Base-by-base conservation (phyloP, 2,329 filamentous ascomycete species). In the Aureobasidium mangrovei region DNA sequence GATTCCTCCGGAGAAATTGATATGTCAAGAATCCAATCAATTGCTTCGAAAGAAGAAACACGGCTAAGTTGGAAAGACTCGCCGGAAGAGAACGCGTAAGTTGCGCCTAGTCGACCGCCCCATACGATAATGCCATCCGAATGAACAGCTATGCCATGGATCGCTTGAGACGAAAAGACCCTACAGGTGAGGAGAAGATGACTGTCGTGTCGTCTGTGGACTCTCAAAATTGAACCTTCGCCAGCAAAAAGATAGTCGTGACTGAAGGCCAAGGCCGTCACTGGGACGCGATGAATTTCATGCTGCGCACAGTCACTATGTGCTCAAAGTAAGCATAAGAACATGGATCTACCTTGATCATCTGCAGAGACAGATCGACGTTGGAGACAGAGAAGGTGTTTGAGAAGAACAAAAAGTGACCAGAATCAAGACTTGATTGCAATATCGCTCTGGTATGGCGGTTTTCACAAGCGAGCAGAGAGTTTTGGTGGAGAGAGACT, bases 1-100 rank as follows among this genome's bases (percentile, higher is more conserved):
- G 32, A 26, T 9, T 26, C 10, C 3, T 26, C 4, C 18, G 38
- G 6, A 48, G 49, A 54, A 84, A 69, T 33, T 8, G 74, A 71
- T 35, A 78, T 84, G 65, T 88, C 81, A 61, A 91, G 79, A 59
- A 94, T 82, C 88, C 89, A 93, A 68, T 95, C 89, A 4, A 39
- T 12, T 42, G 57, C 52, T 42, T 31, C 29, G 8, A 43, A 35
- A 36, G 46, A 29, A 33, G 29, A 52, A 6, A 6, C 3, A 18
- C 6, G 40, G 12, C 6, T 26, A 2, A 33, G 12, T 4, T 24
- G 3, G 31, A 28, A 38, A 7, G 4, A 7, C 6, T 36, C 7
- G 40, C 24, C 7, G 3, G 36, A 27, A 4, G 24, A 18, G 7
- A 47, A 52, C 5, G 12, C n/a, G 10, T 52, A 48, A 4, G 53